A percentile compares a stretch with the other conserved stretches of the same genome.
These are phyloP conservation scores for Yamadazyma sp. DNA, from an alignment of 805 yeast species.

Conservation along the genomic window DNA sequence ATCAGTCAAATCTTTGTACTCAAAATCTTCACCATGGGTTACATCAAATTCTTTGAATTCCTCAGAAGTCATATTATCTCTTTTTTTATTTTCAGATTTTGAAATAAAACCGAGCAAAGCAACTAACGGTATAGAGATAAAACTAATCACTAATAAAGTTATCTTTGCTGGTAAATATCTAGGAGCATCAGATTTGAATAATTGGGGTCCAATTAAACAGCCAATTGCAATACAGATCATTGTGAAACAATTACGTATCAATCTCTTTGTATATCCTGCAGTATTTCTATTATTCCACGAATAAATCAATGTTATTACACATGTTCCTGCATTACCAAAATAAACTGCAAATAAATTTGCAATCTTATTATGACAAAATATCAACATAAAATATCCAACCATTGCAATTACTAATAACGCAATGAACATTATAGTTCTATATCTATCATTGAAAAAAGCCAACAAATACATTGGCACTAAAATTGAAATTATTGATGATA, in stretches of 20 bases:
- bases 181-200: constrained; percentile 55
- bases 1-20: constrained; percentile 59
- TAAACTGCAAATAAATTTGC: constrained; percentile 51
- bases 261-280: constrained; percentile 74
- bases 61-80: constrained; percentile 33
- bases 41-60: constrained; percentile 15
- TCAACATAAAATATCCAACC: constrained; percentile 40
- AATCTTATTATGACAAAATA: constrained; percentile 33
- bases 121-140: constrained; percentile 43
- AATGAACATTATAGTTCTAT: constrained; percentile 25
- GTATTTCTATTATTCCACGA: constrained; percentile 64
- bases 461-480: constrained; percentile 30
- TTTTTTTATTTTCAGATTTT: constrained; percentile 46
- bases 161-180: constrained; percentile 58
- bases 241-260: constrained; percentile 54
- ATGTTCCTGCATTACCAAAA: constrained; percentile 52
- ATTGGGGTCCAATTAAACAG: constrained; percentile 64
- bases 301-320: constrained; percentile 55
- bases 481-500: constrained; percentile 38
- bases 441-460: constrained; percentile 17
- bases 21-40: constrained; percentile 30
- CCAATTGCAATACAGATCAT: constrained; percentile 68
- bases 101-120: constrained; percentile 42
- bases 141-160: constrained; percentile 49
- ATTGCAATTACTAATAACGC: constrained; percentile 34